Evolutionary conservation across 805 yeast genomes (phyloP), one percentile per base, ranked within the genome.

Genomic region (Metschnikowia vanudenii): DNA sequence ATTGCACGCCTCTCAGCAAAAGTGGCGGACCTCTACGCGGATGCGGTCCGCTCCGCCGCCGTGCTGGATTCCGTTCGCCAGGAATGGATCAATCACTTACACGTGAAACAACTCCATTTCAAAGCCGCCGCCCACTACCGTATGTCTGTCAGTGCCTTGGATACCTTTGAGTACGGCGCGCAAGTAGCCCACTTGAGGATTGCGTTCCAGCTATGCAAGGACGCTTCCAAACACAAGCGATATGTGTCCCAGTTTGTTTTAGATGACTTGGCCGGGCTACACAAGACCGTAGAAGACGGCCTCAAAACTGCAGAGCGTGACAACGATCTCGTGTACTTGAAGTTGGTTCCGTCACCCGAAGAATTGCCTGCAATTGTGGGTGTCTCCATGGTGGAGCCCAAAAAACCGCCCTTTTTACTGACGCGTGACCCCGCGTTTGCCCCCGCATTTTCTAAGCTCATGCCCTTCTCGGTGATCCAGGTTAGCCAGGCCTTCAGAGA

Each of bases 321-420:
- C 53, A 90, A 90, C 60, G 91, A 89, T 57, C 69, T 89, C 55
- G 82, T 91, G 5, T 88, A 88, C 62, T 65, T 87, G 33, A 83
- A 85, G 47, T 66, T 70, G 1, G 81, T 88, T 0, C 95, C 96
- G 0, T 54, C 51, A 1, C 57, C 53, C 7, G 47, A 58, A 0
- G 67, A 71, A 1, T 54, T 81, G 1, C 69, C 78, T 0, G 56
- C 69, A 0, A 68, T 82, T 3, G 58, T 64, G 1, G 76, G 76
- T 1, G 82, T 81, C 0, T 62, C 76, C 4, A 79, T 85, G 74
- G 88, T 84, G 1, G 78, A 78, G 42, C 67, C 80, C 0, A 52
- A 65, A 34, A 67, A 65, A 2, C 64, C 79, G 0, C 3, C 56
- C 54, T 42, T 45, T 29, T 36, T 45, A 9, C 4, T n/a, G 1